These are phyloP conservation scores for Populus deltoides DNA, from an alignment of 345 rosid species.

Conservation along the genomic window DNA sequence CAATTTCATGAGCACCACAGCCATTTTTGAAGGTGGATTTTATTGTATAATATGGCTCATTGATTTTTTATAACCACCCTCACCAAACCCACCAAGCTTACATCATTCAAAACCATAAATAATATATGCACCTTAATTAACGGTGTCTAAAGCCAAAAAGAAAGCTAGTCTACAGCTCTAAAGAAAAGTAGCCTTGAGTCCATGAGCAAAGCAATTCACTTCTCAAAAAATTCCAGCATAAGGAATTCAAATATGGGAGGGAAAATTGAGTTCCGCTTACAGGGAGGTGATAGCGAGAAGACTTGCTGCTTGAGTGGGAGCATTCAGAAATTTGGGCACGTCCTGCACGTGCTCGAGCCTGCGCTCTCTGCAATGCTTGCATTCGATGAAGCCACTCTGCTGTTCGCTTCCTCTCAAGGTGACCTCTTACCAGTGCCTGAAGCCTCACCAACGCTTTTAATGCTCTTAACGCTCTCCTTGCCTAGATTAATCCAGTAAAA, in stretches of 20 bases:
- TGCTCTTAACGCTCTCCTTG: constrained; percentile 89
- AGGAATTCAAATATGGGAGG: constrained; percentile 14
- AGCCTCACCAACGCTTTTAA: constrained; percentile 90
- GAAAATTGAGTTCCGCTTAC: constrained; percentile 35
- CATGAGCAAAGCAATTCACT: not conserved
- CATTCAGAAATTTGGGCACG: constrained; percentile 52
- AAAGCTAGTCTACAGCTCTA: not conserved
- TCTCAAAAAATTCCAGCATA: not conserved
- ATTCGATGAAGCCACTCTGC: constrained; percentile 51
- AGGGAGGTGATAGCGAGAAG: constrained; percentile 60
- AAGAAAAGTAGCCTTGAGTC: constrained; percentile 10
- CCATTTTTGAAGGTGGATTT: not conserved
- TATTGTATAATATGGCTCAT: not conserved
- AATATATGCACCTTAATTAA: constrained; percentile 1
- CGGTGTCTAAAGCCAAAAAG: not conserved
- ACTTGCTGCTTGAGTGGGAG: constrained; percentile 64
- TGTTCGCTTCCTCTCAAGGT: constrained; percentile 71
- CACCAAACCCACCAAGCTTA: not conserved
- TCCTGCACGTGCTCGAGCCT: constrained; percentile 67
- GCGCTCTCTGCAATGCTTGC: constrained; percentile 76
- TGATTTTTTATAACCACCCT: constrained; percentile 11
- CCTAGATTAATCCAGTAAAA: constrained; percentile 32
- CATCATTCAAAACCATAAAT: constrained; percentile 1
- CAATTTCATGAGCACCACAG: not conserved
- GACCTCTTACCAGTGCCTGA: constrained; percentile 93